Base-by-base conservation (phyloP, 352 stramenopile genomes). In the Lagenidium giganteum region DNA sequence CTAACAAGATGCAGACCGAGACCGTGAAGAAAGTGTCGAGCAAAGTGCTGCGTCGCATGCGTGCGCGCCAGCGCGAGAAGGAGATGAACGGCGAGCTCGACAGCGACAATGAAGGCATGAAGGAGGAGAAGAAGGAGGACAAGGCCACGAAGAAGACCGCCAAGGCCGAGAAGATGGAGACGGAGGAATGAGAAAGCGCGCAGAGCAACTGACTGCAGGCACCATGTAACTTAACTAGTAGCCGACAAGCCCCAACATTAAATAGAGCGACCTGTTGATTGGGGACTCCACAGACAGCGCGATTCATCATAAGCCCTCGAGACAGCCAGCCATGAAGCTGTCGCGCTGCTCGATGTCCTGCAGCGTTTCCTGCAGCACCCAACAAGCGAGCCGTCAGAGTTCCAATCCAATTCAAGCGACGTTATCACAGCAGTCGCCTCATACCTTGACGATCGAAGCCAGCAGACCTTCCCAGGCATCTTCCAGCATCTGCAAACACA, bases 41-140 rank as follows among this genome's bases (percentile, higher is more conserved):
- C 51, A 89, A 89, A 42, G 76, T 89, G 45, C 39, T 81, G 54
- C 60, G 74, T 32, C 66, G 76, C 39, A 89, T 87, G 59, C 63
- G 72, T 36, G 48, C 64, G 22, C 70, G 74, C 20, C 57, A 83
- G 53, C 44, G 67, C 48, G 76, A 87, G 41, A 73, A 81, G 49
- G 67, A 83, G 26, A 57, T 56, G 22, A 63, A 70, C 26, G 65
- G 63, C 8, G 57, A 75, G 29, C 55, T 57, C 23, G 71, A 84
- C 22, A 30, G 59, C 17, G 39, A 13, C 41, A n/a, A n/a, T n/a
- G n/a, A n/a, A n/a, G n/a, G n/a, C n/a, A n/a, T n/a, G n/a, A n/a
- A n/a, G n/a, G n/a, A n/a, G n/a, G n/a, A n/a, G n/a, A n/a, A n/a
- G n/a, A n/a, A n/a, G n/a, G 32, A 51, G 22, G 42, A 37, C 34